A percentile compares a stretch with the other conserved stretches of the same genome.
phyloP scores from a whole-genome alignment of 1,284 basidiomycete genomes.

The Ustilago bromivora region DNA sequence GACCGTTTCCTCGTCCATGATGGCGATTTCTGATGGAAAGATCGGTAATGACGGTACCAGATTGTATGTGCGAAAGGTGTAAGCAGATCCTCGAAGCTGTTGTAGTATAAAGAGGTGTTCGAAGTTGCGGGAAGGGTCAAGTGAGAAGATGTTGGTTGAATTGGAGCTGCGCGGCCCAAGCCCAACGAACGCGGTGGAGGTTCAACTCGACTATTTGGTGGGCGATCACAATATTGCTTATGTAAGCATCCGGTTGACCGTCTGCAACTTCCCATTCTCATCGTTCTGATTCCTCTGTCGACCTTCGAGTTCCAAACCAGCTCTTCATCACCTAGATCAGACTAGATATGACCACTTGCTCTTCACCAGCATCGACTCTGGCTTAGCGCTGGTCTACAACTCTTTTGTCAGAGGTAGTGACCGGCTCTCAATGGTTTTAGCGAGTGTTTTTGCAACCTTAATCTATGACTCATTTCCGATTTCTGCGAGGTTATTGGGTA shows the following conservation, averaged over 20 bases:
- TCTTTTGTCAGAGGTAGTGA: neutral
- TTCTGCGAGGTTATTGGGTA: no score
- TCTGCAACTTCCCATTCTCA: neutral
- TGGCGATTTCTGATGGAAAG: conserved; percentile 3
- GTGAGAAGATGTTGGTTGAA: conserved; percentile 32
- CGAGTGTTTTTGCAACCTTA: neutral
- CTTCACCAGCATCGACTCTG: neutral
- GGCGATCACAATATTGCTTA: conserved; percentile 45
- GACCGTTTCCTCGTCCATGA: conserved; percentile 65
- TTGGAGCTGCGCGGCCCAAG: conserved; percentile 41
- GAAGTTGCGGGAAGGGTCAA: conserved; percentile 1
- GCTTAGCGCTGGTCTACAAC: neutral
- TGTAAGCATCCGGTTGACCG: conserved; percentile 18
- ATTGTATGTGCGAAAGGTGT: neutral
- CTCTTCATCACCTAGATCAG: neutral
- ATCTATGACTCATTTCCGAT: neutral
- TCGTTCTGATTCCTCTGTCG: neutral
- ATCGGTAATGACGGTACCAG: neutral
- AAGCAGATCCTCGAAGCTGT: neutral
- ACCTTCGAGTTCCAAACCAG: neutral
- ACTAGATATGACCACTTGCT: neutral
- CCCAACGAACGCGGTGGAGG: conserved; percentile 46
- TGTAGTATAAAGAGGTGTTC: neutral
- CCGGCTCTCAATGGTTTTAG: neutral
- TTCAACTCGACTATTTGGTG: conserved; percentile 10